These are phyloP conservation scores for Amesomyces nigricolor DNA, from an alignment of 2,329 filamentous ascomycete species.

Conservation along the genomic window DNA sequence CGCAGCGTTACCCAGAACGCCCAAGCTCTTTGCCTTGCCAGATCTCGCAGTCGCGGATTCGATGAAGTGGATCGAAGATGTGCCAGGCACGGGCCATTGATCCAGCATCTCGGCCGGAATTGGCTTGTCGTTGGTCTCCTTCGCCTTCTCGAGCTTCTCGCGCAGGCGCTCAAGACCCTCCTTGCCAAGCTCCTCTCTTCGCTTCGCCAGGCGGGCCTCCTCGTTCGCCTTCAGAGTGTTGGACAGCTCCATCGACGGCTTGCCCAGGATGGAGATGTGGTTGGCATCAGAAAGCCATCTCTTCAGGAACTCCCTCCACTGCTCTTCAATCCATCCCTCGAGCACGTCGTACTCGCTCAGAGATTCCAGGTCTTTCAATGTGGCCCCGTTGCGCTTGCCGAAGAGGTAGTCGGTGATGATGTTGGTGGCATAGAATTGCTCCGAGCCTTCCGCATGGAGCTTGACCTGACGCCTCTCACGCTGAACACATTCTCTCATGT, in stretches of 20 bases:
- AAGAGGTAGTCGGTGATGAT: constrained; percentile 93
- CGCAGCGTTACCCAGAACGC: constrained; percentile 59
- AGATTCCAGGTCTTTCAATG: constrained; percentile 54
- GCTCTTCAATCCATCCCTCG: constrained; percentile 70
- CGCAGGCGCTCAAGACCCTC: constrained; percentile 72
- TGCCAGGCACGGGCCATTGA: constrained; percentile 73
- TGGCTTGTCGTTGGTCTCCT: constrained; percentile 79
- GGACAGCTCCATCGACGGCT: constrained; percentile 74
- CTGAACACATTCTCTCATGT: constrained; percentile 80
- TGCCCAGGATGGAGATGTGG: constrained; percentile 82
- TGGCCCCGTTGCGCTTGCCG: constrained; percentile 77
- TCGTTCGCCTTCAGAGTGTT: constrained; percentile 78
- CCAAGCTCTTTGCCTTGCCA: constrained; percentile 68
- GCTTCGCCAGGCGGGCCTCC: constrained; percentile 67
- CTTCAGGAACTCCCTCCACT: constrained; percentile 78
- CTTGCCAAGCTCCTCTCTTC: constrained; percentile 73
- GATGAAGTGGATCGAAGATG: constrained; percentile 93
- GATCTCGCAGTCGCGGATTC: constrained; percentile 78
- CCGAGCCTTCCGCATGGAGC: constrained; percentile 74
- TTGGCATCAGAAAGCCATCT: constrained; percentile 81
- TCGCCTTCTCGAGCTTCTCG: constrained; percentile 73
- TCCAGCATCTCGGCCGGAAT: constrained; percentile 80
- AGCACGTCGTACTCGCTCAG: constrained; percentile 61
- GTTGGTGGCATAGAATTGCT: constrained; percentile 74
- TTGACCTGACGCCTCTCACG: constrained; percentile 77